Conservation (phyloP, 148 eudicot species). For the Rhododendron mucronatum region DNA sequence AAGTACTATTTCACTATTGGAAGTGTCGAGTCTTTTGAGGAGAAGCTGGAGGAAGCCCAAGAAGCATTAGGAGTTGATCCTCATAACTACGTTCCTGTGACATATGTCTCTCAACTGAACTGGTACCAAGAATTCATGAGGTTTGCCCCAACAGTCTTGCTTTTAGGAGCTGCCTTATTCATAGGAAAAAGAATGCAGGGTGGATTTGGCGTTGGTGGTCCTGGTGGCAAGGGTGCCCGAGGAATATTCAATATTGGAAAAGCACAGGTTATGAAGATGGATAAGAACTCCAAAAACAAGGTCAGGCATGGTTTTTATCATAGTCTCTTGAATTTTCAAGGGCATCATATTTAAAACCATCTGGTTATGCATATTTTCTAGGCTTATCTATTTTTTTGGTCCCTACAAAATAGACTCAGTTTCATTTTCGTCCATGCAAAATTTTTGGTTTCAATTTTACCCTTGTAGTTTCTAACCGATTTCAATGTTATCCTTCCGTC, state of each 20-base stretch:
- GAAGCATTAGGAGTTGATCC: slow-evolving; percentile 43
- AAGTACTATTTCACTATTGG: slow-evolving; percentile 48
- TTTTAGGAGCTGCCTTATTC: slow-evolving; percentile 30
- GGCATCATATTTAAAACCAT: background rate
- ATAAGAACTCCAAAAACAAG: slow-evolving; percentile 54
- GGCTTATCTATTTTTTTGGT: too few species aligned
- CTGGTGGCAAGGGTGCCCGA: slow-evolving; percentile 43
- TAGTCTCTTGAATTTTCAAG: background rate
- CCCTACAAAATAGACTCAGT: too few species aligned
- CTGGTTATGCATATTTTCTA: background rate
- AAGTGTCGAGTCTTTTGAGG: slow-evolving; percentile 53
- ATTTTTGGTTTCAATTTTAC: too few species aligned
- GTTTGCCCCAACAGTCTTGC: slow-evolving; percentile 37
- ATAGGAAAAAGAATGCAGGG: slow-evolving; percentile 41
- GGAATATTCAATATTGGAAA: slow-evolving; percentile 50
- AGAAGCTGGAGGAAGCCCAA: slow-evolving; percentile 55
- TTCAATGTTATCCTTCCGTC: too few species aligned
- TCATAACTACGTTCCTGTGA: slow-evolving; percentile 45
- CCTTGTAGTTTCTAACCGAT: too few species aligned
- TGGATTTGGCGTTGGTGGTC: slow-evolving; percentile 36
- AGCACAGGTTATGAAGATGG: slow-evolving; percentile 41
- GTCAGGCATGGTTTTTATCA: slow-evolving; percentile 16
- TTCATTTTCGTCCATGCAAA: too few species aligned
- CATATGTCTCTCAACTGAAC: slow-evolving; percentile 33
- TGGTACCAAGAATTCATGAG: slow-evolving; percentile 37